Evolutionary conservation across 2,329 filamentous ascomycete genomes (phyloP).

Genomic region (Botrytis tulipae): DNA sequence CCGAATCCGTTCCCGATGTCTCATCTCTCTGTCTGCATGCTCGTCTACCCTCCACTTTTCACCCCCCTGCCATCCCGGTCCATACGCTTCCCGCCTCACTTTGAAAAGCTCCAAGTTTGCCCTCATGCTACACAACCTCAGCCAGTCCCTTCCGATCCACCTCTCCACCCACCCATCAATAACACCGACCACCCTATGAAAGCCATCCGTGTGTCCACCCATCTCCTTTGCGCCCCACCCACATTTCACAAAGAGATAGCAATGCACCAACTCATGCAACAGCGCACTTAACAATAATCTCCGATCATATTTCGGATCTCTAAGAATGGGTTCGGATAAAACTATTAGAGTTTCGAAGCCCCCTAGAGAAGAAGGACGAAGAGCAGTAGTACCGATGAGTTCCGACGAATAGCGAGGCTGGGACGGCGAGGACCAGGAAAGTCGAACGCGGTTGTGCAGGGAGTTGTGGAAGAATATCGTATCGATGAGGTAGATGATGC

Average conservation of each 20-base stretch:
- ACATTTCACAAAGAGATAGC: constrained; percentile 62
- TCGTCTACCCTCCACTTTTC: not conserved
- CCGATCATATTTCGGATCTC: constrained; percentile 51
- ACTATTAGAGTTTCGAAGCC: constrained; percentile 64
- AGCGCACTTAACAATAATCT: constrained; percentile 63
- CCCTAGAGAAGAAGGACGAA: constrained; percentile 44
- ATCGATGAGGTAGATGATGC: constrained; percentile 60
- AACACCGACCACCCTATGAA: constrained; percentile 55
- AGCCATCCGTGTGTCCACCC: constrained; percentile 61
- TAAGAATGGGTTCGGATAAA: constrained; percentile 58
- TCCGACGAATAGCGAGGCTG: constrained; percentile 51
- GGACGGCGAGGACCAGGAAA: constrained; percentile 55
- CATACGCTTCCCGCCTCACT: not conserved
- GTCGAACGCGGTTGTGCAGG: constrained; percentile 56
- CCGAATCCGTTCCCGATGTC: not conserved
- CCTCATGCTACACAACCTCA: constrained; percentile 59
- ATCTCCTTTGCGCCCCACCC: constrained; percentile 55
- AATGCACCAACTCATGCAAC: constrained; percentile 65
- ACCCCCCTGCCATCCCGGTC: not conserved
- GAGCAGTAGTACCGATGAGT: constrained; percentile 62
- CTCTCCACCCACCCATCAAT: constrained; percentile 60
- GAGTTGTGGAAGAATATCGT: constrained; percentile 60
- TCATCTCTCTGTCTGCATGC: not conserved
- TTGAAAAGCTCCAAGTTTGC: constrained; percentile 58
- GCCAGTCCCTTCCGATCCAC: constrained; percentile 47